phyloP scores from a whole-genome alignment of 768 basidiomycete genomes.

The Zangia roseola region DNA sequence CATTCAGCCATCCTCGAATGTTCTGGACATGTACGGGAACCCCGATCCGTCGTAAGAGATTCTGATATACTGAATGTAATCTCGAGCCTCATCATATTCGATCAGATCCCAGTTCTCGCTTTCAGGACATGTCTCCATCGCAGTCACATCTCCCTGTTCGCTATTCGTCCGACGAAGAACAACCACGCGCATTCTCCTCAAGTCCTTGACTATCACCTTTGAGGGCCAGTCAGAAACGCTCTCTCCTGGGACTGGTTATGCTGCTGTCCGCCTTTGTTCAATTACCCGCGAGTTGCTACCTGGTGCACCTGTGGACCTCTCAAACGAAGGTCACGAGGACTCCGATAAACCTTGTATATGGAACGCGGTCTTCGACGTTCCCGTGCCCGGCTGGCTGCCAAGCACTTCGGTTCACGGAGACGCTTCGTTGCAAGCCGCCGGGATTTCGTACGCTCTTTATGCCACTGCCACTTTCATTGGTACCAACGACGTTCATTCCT shows the following conservation, averaged over 20 bases:
- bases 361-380: slow-evolving; percentile 78
- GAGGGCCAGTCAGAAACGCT: slow-evolving; percentile 84
- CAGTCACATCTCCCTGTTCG: slow-evolving; percentile 55
- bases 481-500: slow-evolving; percentile 40
- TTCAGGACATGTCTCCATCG: slow-evolving; percentile 74
- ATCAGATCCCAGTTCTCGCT: slow-evolving; percentile 83
- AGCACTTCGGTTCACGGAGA: slow-evolving; percentile 50
- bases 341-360: slow-evolving; percentile 55
- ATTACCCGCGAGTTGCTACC: slow-evolving; percentile 57
- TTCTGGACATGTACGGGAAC: slow-evolving; percentile 70
- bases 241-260: slow-evolving; percentile 64
- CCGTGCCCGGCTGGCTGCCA: slow-evolving; percentile 91
- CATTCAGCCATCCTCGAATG: slow-evolving; percentile 56
- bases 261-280: slow-evolving; percentile 63
- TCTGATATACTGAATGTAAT: slow-evolving; percentile 4
- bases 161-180: slow-evolving; percentile 52
- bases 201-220: slow-evolving; percentile 72
- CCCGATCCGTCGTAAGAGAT: slow-evolving; percentile 59
- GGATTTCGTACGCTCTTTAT: slow-evolving; percentile 64
- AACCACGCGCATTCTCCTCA: slow-evolving; percentile 53
- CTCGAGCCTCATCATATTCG: slow-evolving; percentile 4
- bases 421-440: slow-evolving; percentile 40
- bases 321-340: slow-evolving; percentile 63
- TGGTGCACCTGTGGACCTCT: slow-evolving; percentile 55
- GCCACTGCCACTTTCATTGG: slow-evolving; percentile 62